Conservation (phyloP, 2,329 filamentous ascomycete genomes). For the Shiraia sp. region DNA sequence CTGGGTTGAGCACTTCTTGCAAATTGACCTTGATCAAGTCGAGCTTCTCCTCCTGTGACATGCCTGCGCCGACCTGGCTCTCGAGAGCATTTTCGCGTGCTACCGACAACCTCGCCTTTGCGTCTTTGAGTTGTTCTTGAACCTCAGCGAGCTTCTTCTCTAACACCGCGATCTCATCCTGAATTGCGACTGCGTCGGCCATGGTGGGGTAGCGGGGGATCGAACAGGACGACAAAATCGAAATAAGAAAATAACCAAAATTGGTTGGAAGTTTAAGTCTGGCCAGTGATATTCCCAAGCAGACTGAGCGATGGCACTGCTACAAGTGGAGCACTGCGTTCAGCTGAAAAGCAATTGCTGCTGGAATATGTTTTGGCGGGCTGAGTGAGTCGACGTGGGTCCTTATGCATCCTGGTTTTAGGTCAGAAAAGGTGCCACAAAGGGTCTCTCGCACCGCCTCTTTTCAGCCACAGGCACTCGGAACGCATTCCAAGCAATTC, state of each 20-base stretch:
- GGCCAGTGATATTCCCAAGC: neutral
- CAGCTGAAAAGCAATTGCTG: conserved; percentile 11
- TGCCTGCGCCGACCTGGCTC: conserved; percentile 28
- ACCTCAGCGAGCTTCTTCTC: conserved; percentile 39
- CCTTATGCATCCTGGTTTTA: neutral
- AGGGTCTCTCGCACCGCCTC: too few species aligned
- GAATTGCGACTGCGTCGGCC: conserved; percentile 34
- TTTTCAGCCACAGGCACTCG: too few species aligned
- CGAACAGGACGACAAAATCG: conserved; percentile 15
- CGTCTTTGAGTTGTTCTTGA: conserved; percentile 35
- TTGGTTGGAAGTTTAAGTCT: neutral
- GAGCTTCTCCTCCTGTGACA: conserved; percentile 65
- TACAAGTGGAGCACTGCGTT: neutral
- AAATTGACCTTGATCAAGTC: conserved; percentile 79
- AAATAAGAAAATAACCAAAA: neutral
- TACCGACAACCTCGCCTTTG: conserved; percentile 32
- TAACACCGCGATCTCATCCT: conserved; percentile 36
- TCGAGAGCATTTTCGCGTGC: conserved; percentile 20
- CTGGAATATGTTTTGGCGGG: conserved; percentile 12
- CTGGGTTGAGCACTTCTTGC: conserved; percentile 79
- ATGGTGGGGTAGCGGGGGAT: conserved; percentile 36
- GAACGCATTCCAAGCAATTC: too few species aligned
- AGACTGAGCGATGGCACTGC: conserved; percentile 1
- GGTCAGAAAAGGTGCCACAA: too few species aligned
- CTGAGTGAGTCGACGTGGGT: conserved; percentile 24